These are phyloP conservation scores for Arthrobotrys entomopaga DNA, from an alignment of 2,329 filamentous ascomycete genomes.

Conservation along the genomic window DNA sequence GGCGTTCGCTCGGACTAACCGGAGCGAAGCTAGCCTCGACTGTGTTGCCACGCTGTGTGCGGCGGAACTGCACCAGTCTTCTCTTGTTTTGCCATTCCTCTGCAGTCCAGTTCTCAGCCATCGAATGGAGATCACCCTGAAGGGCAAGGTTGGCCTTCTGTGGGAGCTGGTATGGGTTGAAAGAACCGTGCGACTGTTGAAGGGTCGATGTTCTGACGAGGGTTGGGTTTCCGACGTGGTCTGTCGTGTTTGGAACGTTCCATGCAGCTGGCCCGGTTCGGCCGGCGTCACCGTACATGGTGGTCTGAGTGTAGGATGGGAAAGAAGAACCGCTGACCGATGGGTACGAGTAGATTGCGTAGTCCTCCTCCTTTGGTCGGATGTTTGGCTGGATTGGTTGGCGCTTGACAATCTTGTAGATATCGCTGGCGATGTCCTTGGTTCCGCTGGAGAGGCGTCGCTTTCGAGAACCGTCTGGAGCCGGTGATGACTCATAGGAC, in stretches of 20 bases:
- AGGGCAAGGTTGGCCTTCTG: conserved; percentile 87
- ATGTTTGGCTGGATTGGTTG: conserved; percentile 64
- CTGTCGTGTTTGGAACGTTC: conserved; percentile 44
- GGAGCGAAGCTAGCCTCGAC: conserved; percentile 83
- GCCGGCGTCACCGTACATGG: conserved; percentile 63
- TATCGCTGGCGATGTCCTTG: conserved; percentile 61
- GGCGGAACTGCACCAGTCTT: conserved; percentile 86
- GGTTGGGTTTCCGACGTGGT: conserved; percentile 66
- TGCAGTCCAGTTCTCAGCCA: conserved; percentile 83
- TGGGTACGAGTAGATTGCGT: conserved; percentile 68
- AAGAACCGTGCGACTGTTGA: conserved; percentile 68
- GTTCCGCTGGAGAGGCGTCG: conserved; percentile 68
- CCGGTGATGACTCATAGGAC: conserved; percentile 61
- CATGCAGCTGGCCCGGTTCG: conserved; percentile 60
- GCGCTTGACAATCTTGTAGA: conserved; percentile 64
- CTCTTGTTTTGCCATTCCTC: conserved; percentile 83
- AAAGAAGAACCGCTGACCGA: conserved; percentile 65
- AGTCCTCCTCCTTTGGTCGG: conserved; percentile 66
- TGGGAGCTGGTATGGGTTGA: conserved; percentile 82
- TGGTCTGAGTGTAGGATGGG: conserved; percentile 66
- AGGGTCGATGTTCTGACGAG: conserved; percentile 76
- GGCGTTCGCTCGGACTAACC: conserved; percentile 80
- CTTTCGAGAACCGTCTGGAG: conserved; percentile 64
- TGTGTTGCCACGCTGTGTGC: conserved; percentile 82
- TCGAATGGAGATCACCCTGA: conserved; percentile 81